Percentiles rank a stretch among this genome's conserved stretches.
Conservation (phyloP, 108 stramenopile species). For the Skeletonema costatum region DNA sequence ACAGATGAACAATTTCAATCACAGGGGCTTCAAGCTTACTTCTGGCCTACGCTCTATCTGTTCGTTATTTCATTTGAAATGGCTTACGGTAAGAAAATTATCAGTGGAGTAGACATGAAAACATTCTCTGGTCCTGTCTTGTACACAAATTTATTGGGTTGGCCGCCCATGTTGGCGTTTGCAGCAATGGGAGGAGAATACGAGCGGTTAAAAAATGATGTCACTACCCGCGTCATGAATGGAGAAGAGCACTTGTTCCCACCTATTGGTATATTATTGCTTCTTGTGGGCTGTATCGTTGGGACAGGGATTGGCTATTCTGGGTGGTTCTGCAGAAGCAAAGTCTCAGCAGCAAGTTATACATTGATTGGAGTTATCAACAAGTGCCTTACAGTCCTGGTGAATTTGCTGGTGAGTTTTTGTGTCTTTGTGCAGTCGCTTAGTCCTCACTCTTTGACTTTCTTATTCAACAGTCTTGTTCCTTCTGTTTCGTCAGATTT, state of each 20-base stretch:
- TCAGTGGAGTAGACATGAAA: conserved; percentile 72
- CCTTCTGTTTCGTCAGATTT: conserved; percentile 37
- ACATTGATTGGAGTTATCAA: conserved; percentile 90
- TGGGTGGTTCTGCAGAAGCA: conserved; percentile 84
- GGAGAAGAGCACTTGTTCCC: conserved; percentile 37
- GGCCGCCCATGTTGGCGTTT: conserved; percentile 82
- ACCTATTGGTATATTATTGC: conserved; percentile 40
- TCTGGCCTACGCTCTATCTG: conserved; percentile 77
- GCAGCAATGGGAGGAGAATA: conserved; percentile 73
- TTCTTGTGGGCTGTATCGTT: conserved; percentile 71
- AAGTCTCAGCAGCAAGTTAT: conserved; percentile 82
- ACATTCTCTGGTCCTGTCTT: conserved; percentile 86
- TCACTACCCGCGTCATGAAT: conserved; percentile 16
- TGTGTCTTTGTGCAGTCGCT: not conserved
- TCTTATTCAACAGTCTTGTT: not conserved
- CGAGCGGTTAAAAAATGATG: conserved; percentile 45
- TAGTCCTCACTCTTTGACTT: not conserved
- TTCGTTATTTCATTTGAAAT: conserved; percentile 85
- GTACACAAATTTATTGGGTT: conserved; percentile 88
- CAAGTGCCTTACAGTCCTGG: conserved; percentile 88
- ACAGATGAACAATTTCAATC: conserved; percentile 71
- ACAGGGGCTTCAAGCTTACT: conserved; percentile 57
- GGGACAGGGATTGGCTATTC: conserved; percentile 91
- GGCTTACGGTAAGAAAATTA: conserved; percentile 90
- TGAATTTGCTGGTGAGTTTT: conserved; percentile 55